phyloP scores from a whole-genome alignment of 1,284 basidiomycete species.

The Cutaneotrichosporon arboriforme region DNA sequence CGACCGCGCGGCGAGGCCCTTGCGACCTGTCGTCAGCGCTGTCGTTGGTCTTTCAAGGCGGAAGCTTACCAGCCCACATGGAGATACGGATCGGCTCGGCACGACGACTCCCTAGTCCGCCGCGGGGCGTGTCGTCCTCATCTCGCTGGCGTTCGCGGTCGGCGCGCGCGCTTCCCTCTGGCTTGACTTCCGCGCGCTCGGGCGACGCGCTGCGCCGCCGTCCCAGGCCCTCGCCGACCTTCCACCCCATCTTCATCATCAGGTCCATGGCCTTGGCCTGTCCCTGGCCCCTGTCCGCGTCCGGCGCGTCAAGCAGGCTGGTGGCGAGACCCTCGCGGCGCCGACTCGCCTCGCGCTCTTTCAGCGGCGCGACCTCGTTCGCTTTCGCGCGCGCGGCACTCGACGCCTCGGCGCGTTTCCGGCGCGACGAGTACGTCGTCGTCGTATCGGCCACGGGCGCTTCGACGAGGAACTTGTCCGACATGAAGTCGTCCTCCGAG shows the following conservation, averaged over 20 bases:
- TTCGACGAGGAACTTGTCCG: constrained; percentile 47
- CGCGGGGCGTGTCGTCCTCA: background rate
- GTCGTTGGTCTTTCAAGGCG: background rate
- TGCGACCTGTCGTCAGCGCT: constrained; percentile 20
- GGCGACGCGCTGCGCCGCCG: constrained; percentile 20
- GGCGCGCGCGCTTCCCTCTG: background rate
- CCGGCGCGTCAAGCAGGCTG: constrained; percentile 30
- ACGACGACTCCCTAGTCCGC: constrained; percentile 2
- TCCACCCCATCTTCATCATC: constrained; percentile 51
- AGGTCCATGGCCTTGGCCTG: constrained; percentile 41
- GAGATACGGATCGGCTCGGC: constrained; percentile 45
- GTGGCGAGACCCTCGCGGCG: constrained; percentile 36
- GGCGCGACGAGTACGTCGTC: constrained; percentile 30
- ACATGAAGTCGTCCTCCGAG: constrained; percentile 50
- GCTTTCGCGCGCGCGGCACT: constrained; percentile 29
- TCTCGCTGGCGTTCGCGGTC: constrained; percentile 11
- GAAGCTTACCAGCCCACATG: constrained; percentile 32
- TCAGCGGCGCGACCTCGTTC: constrained; percentile 15
- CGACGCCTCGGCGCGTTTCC: constrained; percentile 21
- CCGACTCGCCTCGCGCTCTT: constrained; percentile 30
- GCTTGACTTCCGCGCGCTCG: constrained; percentile 8
- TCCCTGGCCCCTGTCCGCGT: constrained; percentile 7
- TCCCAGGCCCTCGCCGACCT: constrained; percentile 43
- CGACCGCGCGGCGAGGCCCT: constrained; percentile 34
- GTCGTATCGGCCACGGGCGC: constrained; percentile 11